Percentiles rank a stretch among this genome's conserved stretches.
Conservation (phyloP, 2,329 filamentous ascomycete genomes). For the Fusarium kyushuense region DNA sequence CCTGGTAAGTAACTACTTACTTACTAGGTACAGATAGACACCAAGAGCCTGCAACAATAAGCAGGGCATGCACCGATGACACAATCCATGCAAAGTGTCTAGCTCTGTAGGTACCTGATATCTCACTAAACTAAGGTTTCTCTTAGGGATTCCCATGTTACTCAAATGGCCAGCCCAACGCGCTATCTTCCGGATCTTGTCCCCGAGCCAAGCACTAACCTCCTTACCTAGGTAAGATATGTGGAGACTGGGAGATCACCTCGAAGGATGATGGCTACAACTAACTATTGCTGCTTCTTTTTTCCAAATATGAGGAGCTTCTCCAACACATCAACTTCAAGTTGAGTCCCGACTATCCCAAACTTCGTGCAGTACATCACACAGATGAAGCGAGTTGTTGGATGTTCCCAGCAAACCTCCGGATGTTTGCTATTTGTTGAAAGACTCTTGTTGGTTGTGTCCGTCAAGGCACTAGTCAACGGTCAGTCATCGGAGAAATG, state of each 20-base stretch:
- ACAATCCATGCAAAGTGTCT: background rate
- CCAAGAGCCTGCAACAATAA: background rate
- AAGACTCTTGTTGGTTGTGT: background rate
- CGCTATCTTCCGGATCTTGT: constrained; percentile 7
- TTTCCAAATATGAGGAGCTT: constrained; percentile 10
- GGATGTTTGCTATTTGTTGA: constrained; percentile 13
- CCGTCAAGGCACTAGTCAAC: constrained; percentile 7
- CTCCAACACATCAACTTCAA: background rate
- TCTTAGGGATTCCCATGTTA: background rate
- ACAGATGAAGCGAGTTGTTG: constrained; percentile 19
- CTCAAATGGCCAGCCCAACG: background rate
- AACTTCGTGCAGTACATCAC: constrained; percentile 1
- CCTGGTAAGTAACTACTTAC: background rate
- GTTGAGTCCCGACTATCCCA: background rate
- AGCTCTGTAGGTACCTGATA: background rate
- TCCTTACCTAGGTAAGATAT: constrained; percentile 9
- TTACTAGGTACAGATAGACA: too few species aligned
- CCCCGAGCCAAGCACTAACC: constrained; percentile 1
- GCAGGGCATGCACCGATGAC: background rate
- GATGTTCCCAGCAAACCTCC: constrained; percentile 15
- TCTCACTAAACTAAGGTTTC: background rate
- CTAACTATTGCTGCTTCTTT: constrained; percentile 14
- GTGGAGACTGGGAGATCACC: constrained; percentile 5
- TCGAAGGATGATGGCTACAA: constrained; percentile 6
- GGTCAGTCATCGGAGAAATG: background rate